A percentile compares a stretch with the other conserved stretches of the same genome.
Conservation (phyloP, 2,329 filamentous ascomycete genomes). For the Fusarium cicatricum region DNA sequence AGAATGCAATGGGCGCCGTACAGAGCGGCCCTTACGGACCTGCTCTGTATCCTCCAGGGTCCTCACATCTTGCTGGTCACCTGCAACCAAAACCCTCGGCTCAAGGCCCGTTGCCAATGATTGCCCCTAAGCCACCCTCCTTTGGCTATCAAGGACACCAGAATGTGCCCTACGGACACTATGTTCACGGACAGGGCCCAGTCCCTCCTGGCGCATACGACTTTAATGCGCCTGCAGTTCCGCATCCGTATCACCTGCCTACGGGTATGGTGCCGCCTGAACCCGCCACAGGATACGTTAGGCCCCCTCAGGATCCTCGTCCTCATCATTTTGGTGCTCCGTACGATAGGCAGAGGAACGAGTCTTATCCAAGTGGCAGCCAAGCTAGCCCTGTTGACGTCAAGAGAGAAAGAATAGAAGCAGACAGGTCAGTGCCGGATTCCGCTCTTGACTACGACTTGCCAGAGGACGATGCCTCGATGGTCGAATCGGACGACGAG, state of each 20-base stretch:
- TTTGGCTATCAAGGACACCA: conserved; percentile 43
- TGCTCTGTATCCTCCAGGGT: conserved; percentile 53
- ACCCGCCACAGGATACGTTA: conserved; percentile 18
- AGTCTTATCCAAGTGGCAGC: conserved; percentile 14
- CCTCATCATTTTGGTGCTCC: conserved; percentile 24
- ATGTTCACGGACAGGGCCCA: conserved; percentile 24
- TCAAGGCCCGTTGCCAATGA: conserved; percentile 51
- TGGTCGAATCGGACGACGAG: conserved; percentile 69
- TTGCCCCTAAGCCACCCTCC: conserved; percentile 61
- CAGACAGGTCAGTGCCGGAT: conserved; percentile 7
- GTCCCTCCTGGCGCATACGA: conserved; percentile 29
- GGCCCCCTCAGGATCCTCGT: conserved; percentile 23
- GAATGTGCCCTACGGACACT: conserved; percentile 25
- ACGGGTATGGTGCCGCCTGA: conserved; percentile 23
- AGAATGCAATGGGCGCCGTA: conserved; percentile 64
- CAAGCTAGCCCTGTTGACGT: conserved; percentile 4
- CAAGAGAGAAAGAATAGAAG: conserved; percentile 21
- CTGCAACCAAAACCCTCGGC: conserved; percentile 50
- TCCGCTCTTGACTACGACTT: conserved; percentile 40
- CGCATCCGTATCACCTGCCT: conserved; percentile 25
- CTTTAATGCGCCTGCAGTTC: conserved; percentile 26
- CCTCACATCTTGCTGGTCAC: conserved; percentile 40
- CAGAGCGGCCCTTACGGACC: conserved; percentile 55
- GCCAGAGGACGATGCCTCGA: conserved; percentile 67
- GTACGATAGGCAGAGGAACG: conserved; percentile 12